These are phyloP conservation scores for Hydrangea macrophylla DNA, from an alignment of 148 eudicot species.

Conservation along the genomic window DNA sequence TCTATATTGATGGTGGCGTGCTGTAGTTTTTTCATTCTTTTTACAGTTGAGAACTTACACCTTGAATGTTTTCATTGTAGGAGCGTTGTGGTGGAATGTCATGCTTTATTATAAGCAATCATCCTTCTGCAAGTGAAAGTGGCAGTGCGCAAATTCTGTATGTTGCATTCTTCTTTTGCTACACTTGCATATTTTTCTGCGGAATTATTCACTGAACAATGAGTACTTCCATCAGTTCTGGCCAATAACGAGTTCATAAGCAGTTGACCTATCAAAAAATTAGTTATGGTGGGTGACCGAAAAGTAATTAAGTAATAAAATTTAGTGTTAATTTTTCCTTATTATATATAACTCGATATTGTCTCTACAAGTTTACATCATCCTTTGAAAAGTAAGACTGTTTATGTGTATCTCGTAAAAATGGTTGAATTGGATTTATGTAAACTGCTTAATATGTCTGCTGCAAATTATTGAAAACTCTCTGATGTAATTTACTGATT, in stretches of 20 bases:
- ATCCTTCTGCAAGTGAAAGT: conserved; percentile 17
- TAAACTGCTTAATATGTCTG: no score
- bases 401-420: no score
- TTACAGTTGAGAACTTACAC: not conserved
- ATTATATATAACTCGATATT: no score
- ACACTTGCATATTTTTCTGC: not conserved
- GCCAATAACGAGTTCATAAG: not conserved
- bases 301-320: no score
- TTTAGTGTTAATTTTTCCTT: no score
- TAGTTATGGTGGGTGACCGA: no score
- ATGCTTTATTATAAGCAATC: conserved; percentile 40
- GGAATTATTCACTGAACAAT: not conserved
- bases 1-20: not conserved
- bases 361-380: no score
- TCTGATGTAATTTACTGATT: no score
- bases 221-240: not conserved
- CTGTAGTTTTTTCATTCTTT: not conserved
- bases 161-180: conserved; percentile 14
- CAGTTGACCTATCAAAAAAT: no score
- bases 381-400: no score
- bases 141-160: conserved; percentile 46
- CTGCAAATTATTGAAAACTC: no score
- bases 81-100: conserved; percentile 45
- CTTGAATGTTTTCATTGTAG: conserved; percentile 17
- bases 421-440: no score